These are phyloP conservation scores for Circinella minor DNA, from an alignment of 371 early-diverging fungal genomes.

Conservation along the genomic window DNA sequence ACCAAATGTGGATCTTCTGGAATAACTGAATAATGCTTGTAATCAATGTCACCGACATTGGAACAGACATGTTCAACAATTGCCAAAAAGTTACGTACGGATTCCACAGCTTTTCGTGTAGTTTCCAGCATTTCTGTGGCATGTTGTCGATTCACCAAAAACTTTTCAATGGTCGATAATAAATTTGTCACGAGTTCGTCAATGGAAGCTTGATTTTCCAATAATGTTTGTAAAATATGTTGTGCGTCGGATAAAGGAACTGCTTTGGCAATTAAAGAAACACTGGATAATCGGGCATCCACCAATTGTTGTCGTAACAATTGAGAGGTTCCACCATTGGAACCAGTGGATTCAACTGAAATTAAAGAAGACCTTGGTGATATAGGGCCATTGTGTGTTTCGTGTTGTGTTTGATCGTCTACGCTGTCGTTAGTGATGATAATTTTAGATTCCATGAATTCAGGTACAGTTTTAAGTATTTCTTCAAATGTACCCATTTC, in stretches of 20 bases:
- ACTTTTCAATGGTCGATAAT: conserved; percentile 30
- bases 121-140: conserved; percentile 48
- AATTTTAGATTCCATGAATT: not conserved
- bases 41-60: conserved; percentile 38
- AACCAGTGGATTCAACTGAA: conserved; percentile 1
- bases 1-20: conserved; percentile 50
- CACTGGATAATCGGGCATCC: conserved; percentile 27
- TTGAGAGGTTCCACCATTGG: not conserved
- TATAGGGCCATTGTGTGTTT: not conserved
- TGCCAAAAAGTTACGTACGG: conserved; percentile 43
- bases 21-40: conserved; percentile 35
- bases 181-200: conserved; percentile 32
- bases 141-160: conserved; percentile 25
- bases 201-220: conserved; percentile 36
- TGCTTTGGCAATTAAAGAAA: conserved; percentile 32
- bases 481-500: conserved; percentile 40
- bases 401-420: conserved; percentile 4
- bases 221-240: conserved; percentile 32
- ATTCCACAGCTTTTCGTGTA: conserved; percentile 46
- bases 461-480: conserved; percentile 18
- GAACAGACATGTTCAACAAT: conserved; percentile 51
- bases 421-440: too few species aligned
- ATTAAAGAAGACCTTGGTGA: conserved; percentile 19
- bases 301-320: conserved; percentile 6
- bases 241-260: conserved; percentile 32